These are phyloP conservation scores for Suillus subluteus DNA, from an alignment of 768 basidiomycete species.

Conservation along the genomic window DNA sequence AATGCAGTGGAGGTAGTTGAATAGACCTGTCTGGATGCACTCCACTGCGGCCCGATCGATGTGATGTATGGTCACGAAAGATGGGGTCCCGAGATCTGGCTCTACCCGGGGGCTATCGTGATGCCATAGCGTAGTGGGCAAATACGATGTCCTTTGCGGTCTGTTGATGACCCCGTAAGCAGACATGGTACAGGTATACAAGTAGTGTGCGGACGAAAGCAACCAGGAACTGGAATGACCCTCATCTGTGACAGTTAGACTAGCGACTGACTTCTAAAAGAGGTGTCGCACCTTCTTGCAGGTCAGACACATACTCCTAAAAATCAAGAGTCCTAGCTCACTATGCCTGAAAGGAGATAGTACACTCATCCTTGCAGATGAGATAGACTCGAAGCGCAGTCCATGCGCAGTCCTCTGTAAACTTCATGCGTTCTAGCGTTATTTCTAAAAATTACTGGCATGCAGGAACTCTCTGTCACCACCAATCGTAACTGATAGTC, in stretches of 20 bases:
- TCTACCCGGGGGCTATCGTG: slow-evolving; percentile 28
- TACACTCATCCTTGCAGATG: background rate
- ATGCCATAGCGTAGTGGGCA: slow-evolving; percentile 54
- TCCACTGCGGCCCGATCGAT: slow-evolving; percentile 34
- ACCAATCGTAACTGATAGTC: slow-evolving; percentile 59
- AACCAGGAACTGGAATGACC: background rate
- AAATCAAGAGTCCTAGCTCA: background rate
- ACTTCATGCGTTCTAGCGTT: background rate
- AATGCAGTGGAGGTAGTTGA: slow-evolving; percentile 59
- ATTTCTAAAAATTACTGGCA: slow-evolving; percentile 44
- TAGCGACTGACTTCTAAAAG: background rate
- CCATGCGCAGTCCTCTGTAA: background rate
- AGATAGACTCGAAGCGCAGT: background rate
- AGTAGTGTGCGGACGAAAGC: background rate
- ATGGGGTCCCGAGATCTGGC: slow-evolving; percentile 21
- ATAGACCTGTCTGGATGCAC: slow-evolving; percentile 46
- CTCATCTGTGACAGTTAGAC: background rate
- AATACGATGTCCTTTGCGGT: slow-evolving; percentile 27
- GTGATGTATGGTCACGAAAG: slow-evolving; percentile 39
- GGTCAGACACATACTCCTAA: background rate
- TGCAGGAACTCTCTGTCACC: slow-evolving; percentile 51
- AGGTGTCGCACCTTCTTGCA: background rate
- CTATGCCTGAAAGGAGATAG: slow-evolving; percentile 3
- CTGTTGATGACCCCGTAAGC: slow-evolving; percentile 70
- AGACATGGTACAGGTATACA: slow-evolving; percentile 47